Base-by-base conservation (phyloP, 306 rosid genomes). In the Malus asiatica region DNA sequence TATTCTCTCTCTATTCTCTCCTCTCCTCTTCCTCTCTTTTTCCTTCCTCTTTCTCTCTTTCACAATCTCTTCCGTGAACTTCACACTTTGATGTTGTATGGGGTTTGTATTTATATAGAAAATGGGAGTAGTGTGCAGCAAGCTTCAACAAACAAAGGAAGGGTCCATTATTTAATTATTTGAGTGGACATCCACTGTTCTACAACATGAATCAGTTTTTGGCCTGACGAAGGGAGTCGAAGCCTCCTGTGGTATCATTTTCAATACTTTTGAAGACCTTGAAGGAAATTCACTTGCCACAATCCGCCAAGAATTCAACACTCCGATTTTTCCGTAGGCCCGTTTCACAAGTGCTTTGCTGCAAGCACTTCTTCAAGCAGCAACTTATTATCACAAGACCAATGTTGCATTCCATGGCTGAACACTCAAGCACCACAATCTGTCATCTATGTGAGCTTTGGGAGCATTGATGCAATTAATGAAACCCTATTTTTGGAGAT, bases 401-500 rank as follows among this genome's bases (percentile, higher is more conserved):
- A 62, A 55, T 59, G 77, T 42, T 89, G 87, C 83, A 78, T 87
- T 68, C 74, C 91, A 57, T 87, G 89, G 96, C 82, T 89, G 70
- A 78, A 86, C 73, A 63, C 13, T 32, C 83, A 79, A 55, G 78
- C 77, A 25, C 79, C 58, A 23, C 71, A 58, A 0, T 82, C 88
- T 19, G 89, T 89, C 70, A 75, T 87, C 48, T 91, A 89, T 72
- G 88, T 86, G 38, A 83, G 90, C 70, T 86, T 90, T 79, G 89
- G 89, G 62, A 88, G 92, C 53, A 2, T 78, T 32, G 87, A 81
- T 3, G 51, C 80, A 4, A 40, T 84, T 38, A 51, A 35, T 3
- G 68, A 74, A 57, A 68, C 16, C 0, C 83, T 85, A 9, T 81
- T 88, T 65, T 27, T 81, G 76, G 91, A 90, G 82, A 75, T 88